phyloP scores from a whole-genome alignment of 2,329 filamentous ascomycete species.

The Venturia effusa region DNA sequence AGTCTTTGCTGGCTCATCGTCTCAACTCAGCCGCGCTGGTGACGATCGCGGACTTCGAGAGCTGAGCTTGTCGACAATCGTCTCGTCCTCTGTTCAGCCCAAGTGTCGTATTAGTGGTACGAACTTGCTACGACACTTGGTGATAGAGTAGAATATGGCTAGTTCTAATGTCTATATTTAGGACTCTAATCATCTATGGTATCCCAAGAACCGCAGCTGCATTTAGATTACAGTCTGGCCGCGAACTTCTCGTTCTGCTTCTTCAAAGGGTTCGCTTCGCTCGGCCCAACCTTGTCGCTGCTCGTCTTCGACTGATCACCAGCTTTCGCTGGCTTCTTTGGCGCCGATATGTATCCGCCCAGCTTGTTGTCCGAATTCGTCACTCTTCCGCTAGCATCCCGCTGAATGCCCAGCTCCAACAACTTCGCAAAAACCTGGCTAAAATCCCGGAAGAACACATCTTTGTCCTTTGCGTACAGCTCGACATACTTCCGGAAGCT shows the following conservation, averaged over 20 bases:
- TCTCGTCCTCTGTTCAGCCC: too few relatives aligned
- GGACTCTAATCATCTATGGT: background rate
- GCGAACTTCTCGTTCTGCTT: slow-evolving; percentile 30
- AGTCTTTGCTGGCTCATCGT: background rate
- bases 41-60: too few relatives aligned
- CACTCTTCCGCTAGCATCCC: slow-evolving; percentile 43
- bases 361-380: slow-evolving; percentile 46
- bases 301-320: slow-evolving; percentile 24
- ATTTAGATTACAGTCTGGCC: slow-evolving; percentile 25
- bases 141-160: background rate
- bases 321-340: slow-evolving; percentile 41
- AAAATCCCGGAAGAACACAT: slow-evolving; percentile 52
- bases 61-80: too few relatives aligned
- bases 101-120: background rate
- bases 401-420: slow-evolving; percentile 48
- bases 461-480: slow-evolving; percentile 49
- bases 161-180: background rate
- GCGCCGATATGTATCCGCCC: slow-evolving; percentile 46
- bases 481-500: slow-evolving; percentile 46
- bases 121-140: background rate
- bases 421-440: slow-evolving; percentile 47
- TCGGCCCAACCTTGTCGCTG: slow-evolving; percentile 13
- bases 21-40: too few relatives aligned
- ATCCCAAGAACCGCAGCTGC: background rate
- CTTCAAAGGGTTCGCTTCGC: slow-evolving; percentile 30